Percentiles rank a stretch among this genome's conserved stretches.
These are phyloP conservation scores for Elasticomyces elasticus DNA, from an alignment of 495 filamentous ascomycete species.

Conservation along the genomic window DNA sequence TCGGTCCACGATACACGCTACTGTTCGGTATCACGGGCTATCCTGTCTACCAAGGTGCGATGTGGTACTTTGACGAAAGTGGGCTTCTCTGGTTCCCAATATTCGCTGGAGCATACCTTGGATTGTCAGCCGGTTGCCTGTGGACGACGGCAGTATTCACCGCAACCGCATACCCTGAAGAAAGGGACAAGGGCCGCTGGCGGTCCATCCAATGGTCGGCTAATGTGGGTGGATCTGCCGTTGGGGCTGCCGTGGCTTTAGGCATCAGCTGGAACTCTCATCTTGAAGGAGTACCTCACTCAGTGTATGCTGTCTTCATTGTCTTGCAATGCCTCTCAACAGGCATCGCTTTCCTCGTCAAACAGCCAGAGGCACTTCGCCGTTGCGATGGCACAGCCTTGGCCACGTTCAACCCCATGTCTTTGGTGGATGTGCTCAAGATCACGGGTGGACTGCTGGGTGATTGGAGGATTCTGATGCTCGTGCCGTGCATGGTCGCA, in stretches of 20 bases:
- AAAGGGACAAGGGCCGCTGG: constrained; percentile 7
- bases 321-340: constrained; percentile 2
- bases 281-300: not conserved
- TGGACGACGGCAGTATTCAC: constrained; percentile 8
- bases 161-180: constrained; percentile 5
- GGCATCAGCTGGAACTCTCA: constrained; percentile 7
- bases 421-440: not conserved
- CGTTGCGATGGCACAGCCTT: constrained; percentile 4
- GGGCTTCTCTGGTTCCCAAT: constrained; percentile 6
- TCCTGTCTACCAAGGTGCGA: constrained; percentile 3
- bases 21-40: constrained; percentile 7
- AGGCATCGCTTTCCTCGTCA: not conserved
- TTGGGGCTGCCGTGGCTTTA: constrained; percentile 4
- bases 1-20: constrained; percentile 3
- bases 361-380: not conserved
- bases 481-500: constrained; percentile 7
- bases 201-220: constrained; percentile 4
- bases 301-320: constrained; percentile 7
- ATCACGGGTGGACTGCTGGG: constrained; percentile 1
- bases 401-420: not conserved
- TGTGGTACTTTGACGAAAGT: constrained; percentile 9
- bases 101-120: constrained; percentile 2
- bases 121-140: constrained; percentile 1
- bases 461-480: constrained; percentile 7
- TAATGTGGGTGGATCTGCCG: not conserved